Conservation (phyloP, 768 basidiomycete species). For the Serendipita vermifera region DNA sequence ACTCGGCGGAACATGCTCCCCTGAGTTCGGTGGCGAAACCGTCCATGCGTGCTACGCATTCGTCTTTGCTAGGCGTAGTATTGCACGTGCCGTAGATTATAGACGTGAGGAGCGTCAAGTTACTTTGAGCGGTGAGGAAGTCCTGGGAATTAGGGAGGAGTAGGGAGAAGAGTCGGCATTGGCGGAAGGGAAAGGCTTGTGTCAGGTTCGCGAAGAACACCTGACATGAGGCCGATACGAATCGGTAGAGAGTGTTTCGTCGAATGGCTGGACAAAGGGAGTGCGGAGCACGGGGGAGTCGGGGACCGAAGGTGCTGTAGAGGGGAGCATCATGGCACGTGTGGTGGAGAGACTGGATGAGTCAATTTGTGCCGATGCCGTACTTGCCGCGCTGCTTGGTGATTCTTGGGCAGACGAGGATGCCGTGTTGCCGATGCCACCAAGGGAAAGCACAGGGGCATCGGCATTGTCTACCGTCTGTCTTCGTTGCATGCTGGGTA, state of each 20-base stretch:
- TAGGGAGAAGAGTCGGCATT: conserved; percentile 65
- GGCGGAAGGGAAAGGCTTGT: conserved; percentile 40
- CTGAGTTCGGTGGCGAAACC: conserved; percentile 43
- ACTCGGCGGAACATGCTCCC: conserved; percentile 42
- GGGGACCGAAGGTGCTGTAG: conserved; percentile 36
- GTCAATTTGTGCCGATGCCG: conserved; percentile 20
- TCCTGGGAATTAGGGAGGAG: conserved; percentile 41
- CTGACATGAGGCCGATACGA: conserved; percentile 49
- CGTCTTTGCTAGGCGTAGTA: conserved; percentile 32
- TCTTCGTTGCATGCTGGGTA: too few relatives aligned
- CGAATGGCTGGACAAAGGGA: conserved; percentile 69
- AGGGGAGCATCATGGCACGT: background rate
- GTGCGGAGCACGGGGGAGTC: conserved; percentile 43
- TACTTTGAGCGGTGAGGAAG: conserved; percentile 44
- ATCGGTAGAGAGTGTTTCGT: conserved; percentile 46
- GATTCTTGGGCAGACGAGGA: conserved; percentile 14
- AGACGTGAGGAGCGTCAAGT: conserved; percentile 48
- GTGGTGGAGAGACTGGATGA: background rate
- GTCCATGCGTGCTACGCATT: conserved; percentile 56
- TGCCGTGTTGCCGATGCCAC: background rate
- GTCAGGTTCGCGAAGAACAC: conserved; percentile 72
- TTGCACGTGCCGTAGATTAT: conserved; percentile 75
- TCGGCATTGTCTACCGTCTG: background rate
- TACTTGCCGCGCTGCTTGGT: conserved; percentile 16
- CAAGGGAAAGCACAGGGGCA: background rate